Conservation (phyloP, 495 filamentous ascomycete genomes). For the Podospora pseudocomata region DNA sequence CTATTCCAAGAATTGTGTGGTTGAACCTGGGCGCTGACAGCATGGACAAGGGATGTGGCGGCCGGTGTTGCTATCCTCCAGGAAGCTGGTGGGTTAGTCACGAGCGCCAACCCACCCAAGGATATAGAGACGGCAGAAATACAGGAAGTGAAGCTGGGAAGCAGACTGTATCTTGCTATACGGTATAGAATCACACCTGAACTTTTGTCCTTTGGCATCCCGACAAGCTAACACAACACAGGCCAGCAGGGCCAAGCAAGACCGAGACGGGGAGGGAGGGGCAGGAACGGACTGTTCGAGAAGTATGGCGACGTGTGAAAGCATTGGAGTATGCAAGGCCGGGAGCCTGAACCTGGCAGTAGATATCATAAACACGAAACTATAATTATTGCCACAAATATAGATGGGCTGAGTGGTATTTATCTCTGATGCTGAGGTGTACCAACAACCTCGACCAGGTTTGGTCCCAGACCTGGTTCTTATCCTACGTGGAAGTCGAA, state of each 20-base stretch:
- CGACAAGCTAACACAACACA: slow-evolving; percentile 15
- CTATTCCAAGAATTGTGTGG: neutral
- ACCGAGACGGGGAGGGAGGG: slow-evolving; percentile 58
- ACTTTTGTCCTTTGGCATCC: neutral
- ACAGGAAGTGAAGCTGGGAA: slow-evolving; percentile 54
- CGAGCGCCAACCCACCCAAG: slow-evolving; percentile 62
- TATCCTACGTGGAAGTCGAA: neutral
- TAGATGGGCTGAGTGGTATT: neutral
- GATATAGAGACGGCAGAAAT: slow-evolving; percentile 53
- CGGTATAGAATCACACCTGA: slow-evolving; percentile 36
- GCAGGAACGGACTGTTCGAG: slow-evolving; percentile 63
- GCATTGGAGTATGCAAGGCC: slow-evolving; percentile 59
- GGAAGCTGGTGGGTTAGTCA: slow-evolving; percentile 68
- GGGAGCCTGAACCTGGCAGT: slow-evolving; percentile 12
- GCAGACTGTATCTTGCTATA: slow-evolving; percentile 63
- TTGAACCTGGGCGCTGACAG: neutral
- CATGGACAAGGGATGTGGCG: slow-evolving; percentile 62
- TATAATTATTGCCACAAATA: neutral
- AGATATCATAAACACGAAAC: neutral
- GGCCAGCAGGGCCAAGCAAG: slow-evolving; percentile 58
- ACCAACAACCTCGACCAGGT: neutral
- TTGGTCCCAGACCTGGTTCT: neutral
- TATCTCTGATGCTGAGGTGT: neutral
- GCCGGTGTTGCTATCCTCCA: slow-evolving; percentile 73
- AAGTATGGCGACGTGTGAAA: slow-evolving; percentile 63